These are phyloP conservation scores for Epichloe brachyelytri DNA, from an alignment of 2,329 filamentous ascomycete species.

Conservation along the genomic window DNA sequence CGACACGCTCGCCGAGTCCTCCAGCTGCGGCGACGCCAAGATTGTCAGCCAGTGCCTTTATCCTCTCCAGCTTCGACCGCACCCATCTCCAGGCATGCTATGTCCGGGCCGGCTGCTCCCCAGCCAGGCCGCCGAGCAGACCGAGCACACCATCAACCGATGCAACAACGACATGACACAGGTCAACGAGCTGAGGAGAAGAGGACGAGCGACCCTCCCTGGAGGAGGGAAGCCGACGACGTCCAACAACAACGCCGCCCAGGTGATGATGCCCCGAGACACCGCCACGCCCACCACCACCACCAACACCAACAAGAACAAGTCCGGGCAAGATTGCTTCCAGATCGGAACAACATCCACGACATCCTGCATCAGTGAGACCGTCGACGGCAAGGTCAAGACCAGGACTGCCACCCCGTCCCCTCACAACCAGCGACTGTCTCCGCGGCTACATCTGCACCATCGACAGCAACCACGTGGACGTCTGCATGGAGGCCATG, in stretches of 20 bases:
- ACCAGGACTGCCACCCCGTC: constrained; percentile 28
- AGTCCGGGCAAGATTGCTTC: constrained; percentile 21
- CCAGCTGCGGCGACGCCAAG: constrained; percentile 30
- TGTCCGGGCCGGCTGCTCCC: constrained; percentile 22
- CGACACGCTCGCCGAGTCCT: constrained; percentile 21
- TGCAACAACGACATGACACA: constrained; percentile 17
- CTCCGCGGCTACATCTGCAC: constrained; percentile 31
- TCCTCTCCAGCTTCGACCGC: constrained; percentile 18
- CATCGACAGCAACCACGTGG: constrained; percentile 21
- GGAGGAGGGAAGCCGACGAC: background rate
- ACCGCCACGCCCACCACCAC: background rate
- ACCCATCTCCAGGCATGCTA: constrained; percentile 27
- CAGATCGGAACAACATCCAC: constrained; percentile 20
- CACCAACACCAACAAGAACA: background rate
- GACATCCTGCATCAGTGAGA: constrained; percentile 26
- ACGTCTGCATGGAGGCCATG: constrained; percentile 28
- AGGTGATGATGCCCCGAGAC: background rate
- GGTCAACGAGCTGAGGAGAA: constrained; percentile 17
- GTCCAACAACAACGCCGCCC: background rate
- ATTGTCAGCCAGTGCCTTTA: constrained; percentile 31
- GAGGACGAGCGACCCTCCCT: constrained; percentile 10
- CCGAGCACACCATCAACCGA: constrained; percentile 16
- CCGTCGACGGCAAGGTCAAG: constrained; percentile 21
- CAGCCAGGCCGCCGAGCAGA: constrained; percentile 17
- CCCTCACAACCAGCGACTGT: constrained; percentile 25